Conservation (phyloP, 768 basidiomycete genomes). For the Dendrothele bispora region DNA sequence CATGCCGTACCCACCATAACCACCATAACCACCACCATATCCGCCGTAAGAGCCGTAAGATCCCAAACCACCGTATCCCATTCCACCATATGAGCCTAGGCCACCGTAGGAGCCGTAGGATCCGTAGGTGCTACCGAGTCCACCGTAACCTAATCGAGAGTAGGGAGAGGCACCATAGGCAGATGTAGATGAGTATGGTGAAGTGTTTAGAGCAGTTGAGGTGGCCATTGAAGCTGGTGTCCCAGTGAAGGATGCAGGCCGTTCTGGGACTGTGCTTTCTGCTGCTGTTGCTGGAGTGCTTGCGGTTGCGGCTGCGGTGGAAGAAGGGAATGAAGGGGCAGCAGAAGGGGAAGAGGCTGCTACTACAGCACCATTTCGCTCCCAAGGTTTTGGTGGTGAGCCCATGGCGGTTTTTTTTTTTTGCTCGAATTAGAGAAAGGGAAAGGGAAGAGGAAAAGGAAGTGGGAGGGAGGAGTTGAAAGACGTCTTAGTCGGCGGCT, state of each 20-base stretch:
- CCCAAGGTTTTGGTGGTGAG: conserved; percentile 92
- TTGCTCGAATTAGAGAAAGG: too few relatives aligned
- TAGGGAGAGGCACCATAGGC: conserved; percentile 41
- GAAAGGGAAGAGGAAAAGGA: too few relatives aligned
- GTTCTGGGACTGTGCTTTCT: conserved; percentile 55
- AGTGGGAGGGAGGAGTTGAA: too few relatives aligned
- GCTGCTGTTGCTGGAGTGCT: conserved; percentile 23
- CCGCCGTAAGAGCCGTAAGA: conserved; percentile 27
- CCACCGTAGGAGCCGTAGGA: conserved; percentile 22
- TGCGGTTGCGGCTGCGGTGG: conserved; percentile 16
- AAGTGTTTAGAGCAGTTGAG: conserved; percentile 29
- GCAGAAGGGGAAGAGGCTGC: conserved; percentile 26
- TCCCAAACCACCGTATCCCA: conserved; percentile 39
- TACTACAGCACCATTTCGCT: conserved; percentile 51
- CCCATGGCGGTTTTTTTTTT: conserved; percentile 66
- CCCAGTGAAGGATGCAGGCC: conserved; percentile 65
- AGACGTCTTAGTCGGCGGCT: too few relatives aligned
- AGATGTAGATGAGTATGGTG: conserved; percentile 41
- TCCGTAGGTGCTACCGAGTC: conserved; percentile 23
- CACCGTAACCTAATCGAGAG: conserved; percentile 38
- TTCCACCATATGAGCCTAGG: conserved; percentile 39
- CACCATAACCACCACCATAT: conserved; percentile 41
- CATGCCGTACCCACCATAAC: conserved; percentile 38
- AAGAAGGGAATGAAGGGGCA: conserved; percentile 25
- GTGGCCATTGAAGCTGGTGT: conserved; percentile 34